Base-by-base conservation (phyloP, 352 stramenopile species). In the Pythium pyrilobum region DNA sequence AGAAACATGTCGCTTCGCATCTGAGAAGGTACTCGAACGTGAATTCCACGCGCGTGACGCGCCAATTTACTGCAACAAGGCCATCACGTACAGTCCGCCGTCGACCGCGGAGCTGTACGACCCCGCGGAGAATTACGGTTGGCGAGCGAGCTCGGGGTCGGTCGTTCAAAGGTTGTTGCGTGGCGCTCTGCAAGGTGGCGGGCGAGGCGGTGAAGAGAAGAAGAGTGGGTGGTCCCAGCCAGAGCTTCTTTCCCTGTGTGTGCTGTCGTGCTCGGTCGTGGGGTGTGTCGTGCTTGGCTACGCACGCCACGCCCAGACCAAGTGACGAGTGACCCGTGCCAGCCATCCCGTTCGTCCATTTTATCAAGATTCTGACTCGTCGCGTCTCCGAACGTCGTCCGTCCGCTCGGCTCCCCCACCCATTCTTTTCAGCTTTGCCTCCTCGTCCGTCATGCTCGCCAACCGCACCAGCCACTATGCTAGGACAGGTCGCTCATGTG, bases 171-270 rank as follows among this genome's bases (percentile, higher is more conserved):
- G 58, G 58, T 66, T 66, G 58, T 56, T 66, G 51, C 56, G 40
- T 49, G 34, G 52, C 42, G 12, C 32, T 46, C 23, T 48, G 18
- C 9, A 43, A 32, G 40, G 25, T 53, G 56, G 41, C 36, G 47
- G 56, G 24, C 56, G 38, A 25, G 31, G 51, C 32, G 20, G 51
- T 29, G 38, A 48, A 36, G 67, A 74, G 45, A 66, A 43, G 51
- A 70, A 55, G 66, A 81, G 36, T 66, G 56, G 27, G 13, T 81
- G 39, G 66, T 50, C 67, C 21, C 41, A 67, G 13, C 66, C 81
- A 41, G 66, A 86, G 46, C 46, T 83, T 38, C 40, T 86, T 20
- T 81, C 70, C 39, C 63, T 86, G 47, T 83, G 71, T 44, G 61
- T 81, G n/a, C 54, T 86, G 41, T 81, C 75, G 24, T 76, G 67